Evolutionary conservation across 345 rosid species (phyloP), one percentile per base, ranked within the genome.

Genomic region (Populus alba): DNA sequence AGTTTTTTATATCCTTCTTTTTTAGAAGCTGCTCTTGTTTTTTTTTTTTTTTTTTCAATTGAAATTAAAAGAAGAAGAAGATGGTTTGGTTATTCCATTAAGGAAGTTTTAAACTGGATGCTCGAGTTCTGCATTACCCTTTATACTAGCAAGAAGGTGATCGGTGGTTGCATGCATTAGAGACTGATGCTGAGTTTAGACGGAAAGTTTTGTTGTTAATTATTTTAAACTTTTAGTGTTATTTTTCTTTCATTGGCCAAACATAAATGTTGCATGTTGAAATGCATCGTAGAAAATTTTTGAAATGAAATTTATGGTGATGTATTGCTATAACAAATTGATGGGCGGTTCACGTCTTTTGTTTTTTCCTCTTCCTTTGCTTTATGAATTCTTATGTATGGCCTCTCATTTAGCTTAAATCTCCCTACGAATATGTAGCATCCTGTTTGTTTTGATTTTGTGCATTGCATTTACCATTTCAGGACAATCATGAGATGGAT

Each of bases 401-500:
- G 6, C 57, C 13, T 66, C 41, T 72, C 55, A 68, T 72, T 51
- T 37, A 72, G 29, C 47, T 17, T 66, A 51, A n/a, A 27, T 73
- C 39, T 41, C 27, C 7, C 1, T 22, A 59, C 0, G 10, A n/a
- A 59, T 23, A 9, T 9, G 65, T 11, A 59, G 29, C 25, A 25
- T 59, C 65, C 65, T n/a, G 29, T 59, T 23, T 59, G 16, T n/a
- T 59, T 59, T 10, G 65, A 59, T 59, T n/a, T 59, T 59, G 65
- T 3, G 1, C 29, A 59, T 59, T 27, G 23, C 23, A 20, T 53
- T 53, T 53, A 29, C 75, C 68, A 57, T 79, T 80, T 81, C 89
- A 96, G 98, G 97, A 86, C 68, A 87, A 87, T 83, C 86, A 78
- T 70, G 95, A 85, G 79, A 75, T 80, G 47, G 90, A 87, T 76